A percentile compares a stretch with the other conserved stretches of the same genome.
phyloP scores from a whole-genome alignment of 176 grass and related monocot genomes.

The Carex parvula region DNA sequence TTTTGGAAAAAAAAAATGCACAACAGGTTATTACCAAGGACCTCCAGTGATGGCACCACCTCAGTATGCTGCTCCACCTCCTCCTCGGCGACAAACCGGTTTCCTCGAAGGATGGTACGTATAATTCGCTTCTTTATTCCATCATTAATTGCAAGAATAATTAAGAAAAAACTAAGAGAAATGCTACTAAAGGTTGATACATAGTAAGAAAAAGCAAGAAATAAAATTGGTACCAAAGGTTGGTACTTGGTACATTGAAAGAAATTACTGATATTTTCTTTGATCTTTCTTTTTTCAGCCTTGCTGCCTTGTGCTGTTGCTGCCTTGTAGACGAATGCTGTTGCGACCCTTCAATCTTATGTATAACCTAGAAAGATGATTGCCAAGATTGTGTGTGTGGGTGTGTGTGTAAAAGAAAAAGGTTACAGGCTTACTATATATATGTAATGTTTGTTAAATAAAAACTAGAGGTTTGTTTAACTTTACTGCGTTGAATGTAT shows the following conservation, averaged over 20 bases:
- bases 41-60: slow-evolving; percentile 89
- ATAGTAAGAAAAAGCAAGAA: not conserved
- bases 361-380: slow-evolving; percentile 19
- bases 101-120: slow-evolving; percentile 80
- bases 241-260: not conserved
- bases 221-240: not conserved
- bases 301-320: slow-evolving; percentile 71
- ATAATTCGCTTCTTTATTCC: not conserved
- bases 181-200: not conserved
- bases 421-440: not conserved
- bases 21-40: slow-evolving; percentile 76
- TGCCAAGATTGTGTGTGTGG: not conserved
- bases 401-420: not conserved
- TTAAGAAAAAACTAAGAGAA: not conserved
- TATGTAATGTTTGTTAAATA: not conserved
- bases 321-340: slow-evolving; percentile 78
- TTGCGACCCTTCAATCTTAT: slow-evolving; percentile 67
- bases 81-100: slow-evolving; percentile 30
- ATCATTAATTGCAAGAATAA: not conserved
- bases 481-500: not conserved
- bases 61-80: slow-evolving; percentile 59
- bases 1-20: slow-evolving; percentile 24
- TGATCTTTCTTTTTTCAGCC: slow-evolving; percentile 24
- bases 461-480: not conserved
- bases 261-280: not conserved